These are phyloP conservation scores for Debaryomyces hansenii DNA, from an alignment of 805 yeast genomes.

Conservation along the genomic window DNA sequence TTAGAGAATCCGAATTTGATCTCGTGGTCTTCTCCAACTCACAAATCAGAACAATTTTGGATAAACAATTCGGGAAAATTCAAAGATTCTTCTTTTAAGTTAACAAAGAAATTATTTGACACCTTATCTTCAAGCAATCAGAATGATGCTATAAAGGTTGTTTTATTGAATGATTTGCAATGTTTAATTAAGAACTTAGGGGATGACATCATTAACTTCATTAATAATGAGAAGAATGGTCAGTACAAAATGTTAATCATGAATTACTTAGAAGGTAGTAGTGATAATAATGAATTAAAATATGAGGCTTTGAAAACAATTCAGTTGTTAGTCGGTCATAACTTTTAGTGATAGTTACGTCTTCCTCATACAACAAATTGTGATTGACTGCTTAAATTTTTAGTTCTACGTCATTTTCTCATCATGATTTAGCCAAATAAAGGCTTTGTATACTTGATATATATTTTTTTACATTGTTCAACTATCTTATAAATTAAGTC, in stretches of 20 bases:
- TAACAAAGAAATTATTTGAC: constrained; percentile 60
- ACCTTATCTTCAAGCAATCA: constrained; percentile 41
- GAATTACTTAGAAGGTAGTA: constrained; percentile 68
- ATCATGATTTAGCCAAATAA: background rate
- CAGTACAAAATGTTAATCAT: constrained; percentile 74
- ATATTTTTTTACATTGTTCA: background rate
- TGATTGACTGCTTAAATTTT: background rate
- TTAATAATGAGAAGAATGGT: constrained; percentile 46
- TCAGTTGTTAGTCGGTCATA: constrained; percentile 87
- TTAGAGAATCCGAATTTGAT: constrained; percentile 72
- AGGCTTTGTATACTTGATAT: background rate
- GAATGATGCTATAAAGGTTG: constrained; percentile 26
- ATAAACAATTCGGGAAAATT: constrained; percentile 74
- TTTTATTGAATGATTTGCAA: constrained; percentile 44
- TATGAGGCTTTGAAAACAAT: constrained; percentile 95
- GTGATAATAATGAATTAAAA: constrained; percentile 81
- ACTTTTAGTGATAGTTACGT: constrained; percentile 39
- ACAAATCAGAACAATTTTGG: constrained; percentile 87
- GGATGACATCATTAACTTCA: constrained; percentile 34
- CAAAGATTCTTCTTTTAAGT: constrained; percentile 74
- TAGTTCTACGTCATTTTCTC: background rate
- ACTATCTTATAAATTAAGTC: background rate
- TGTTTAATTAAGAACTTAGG: constrained; percentile 42
- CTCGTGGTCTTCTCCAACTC: constrained; percentile 85
- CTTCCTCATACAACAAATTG: background rate